A percentile compares a stretch with the other conserved stretches of the same genome.
phyloP scores from a whole-genome alignment of 768 basidiomycete species.

The Tephrocybe sp. region DNA sequence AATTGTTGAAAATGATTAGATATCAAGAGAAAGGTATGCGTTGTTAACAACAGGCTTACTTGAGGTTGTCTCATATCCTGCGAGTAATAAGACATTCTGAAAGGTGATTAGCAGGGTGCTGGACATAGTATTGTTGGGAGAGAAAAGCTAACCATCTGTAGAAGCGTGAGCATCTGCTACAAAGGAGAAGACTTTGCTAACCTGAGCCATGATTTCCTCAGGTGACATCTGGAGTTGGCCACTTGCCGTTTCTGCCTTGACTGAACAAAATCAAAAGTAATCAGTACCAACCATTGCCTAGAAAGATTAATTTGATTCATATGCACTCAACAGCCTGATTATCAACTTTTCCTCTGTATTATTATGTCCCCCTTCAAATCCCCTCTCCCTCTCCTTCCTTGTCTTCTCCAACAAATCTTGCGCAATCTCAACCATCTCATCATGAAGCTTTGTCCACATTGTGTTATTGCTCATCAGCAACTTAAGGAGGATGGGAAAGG shows the following conservation, averaged over 20 bases:
- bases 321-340: constrained; percentile 17
- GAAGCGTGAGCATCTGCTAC: neutral
- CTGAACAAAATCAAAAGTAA: constrained; percentile 18
- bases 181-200: constrained; percentile 2
- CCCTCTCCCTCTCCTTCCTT: constrained; percentile 31
- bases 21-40: too few relatives aligned
- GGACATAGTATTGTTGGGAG: neutral
- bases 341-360: constrained; percentile 34
- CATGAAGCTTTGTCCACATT: constrained; percentile 29
- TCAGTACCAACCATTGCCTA: too few relatives aligned
- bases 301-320: too few relatives aligned
- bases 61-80: constrained; percentile 56
- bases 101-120: neutral
- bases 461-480: constrained; percentile 36
- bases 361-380: constrained; percentile 18
- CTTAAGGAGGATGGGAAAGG: constrained; percentile 33
- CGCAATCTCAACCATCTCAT: constrained; percentile 38
- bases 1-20: constrained; percentile 19
- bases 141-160: constrained; percentile 13
- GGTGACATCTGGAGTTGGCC: constrained; percentile 30
- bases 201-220: constrained; percentile 44
- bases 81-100: constrained; percentile 37
- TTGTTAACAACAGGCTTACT: too few relatives aligned
- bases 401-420: constrained; percentile 36
- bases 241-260: constrained; percentile 32